A percentile compares a stretch with the other conserved stretches of the same genome.
phyloP scores from a whole-genome alignment of 176 grass and related monocot species.

The Oryza brachyantha region DNA sequence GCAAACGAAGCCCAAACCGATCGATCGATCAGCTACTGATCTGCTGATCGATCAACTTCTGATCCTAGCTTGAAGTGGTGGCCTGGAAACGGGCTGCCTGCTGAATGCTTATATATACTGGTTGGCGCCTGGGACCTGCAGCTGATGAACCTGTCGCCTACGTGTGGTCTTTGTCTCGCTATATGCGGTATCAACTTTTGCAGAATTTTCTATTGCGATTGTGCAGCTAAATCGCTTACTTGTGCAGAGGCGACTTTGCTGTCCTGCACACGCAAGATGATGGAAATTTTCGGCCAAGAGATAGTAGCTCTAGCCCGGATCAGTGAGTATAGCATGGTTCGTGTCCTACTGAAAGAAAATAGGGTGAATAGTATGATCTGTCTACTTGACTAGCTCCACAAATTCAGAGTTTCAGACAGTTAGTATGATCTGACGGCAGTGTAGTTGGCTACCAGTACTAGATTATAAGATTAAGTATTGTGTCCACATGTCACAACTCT shows the following conservation, averaged over 20 bases:
- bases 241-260: constrained; percentile 15
- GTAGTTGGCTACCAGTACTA: not conserved
- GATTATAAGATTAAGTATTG: not conserved
- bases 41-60: not conserved
- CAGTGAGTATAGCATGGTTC: constrained; percentile 32
- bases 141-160: constrained; percentile 13
- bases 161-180: constrained; percentile 29
- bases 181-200: not conserved
- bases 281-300: not conserved
- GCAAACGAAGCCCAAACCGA: not conserved
- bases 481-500: not conserved
- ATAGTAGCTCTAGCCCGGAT: not conserved
- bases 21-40: not conserved
- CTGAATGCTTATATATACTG: constrained; percentile 34
- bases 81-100: not conserved
- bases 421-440: not conserved
- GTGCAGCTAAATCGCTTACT: not conserved
- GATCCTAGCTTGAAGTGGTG: constrained; percentile 7
- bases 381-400: constrained; percentile 25
- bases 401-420: constrained; percentile 1
- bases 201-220: not conserved
- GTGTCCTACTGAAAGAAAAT: constrained; percentile 32
- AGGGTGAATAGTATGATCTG: constrained; percentile 2
- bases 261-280: not conserved
- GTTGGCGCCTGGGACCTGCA: constrained; percentile 1